Evolutionary conservation across 2,329 filamentous ascomycete genomes (phyloP).

Genomic region (Pseudogymnoascus sp.): DNA sequence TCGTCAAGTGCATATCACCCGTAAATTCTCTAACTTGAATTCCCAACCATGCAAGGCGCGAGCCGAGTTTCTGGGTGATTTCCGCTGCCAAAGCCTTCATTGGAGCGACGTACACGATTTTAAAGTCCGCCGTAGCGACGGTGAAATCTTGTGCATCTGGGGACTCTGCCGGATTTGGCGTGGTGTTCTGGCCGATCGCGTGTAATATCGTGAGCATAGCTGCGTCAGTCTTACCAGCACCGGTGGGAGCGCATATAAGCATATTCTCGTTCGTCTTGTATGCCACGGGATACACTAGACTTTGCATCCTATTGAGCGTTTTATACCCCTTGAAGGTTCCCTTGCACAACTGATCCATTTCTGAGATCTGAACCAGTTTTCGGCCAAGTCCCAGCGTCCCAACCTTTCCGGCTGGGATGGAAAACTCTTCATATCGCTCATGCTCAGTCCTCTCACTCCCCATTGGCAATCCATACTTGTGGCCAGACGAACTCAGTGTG

Average conservation of each 20-base stretch:
- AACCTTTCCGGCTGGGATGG: slow-evolving; percentile 72
- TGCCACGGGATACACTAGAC: slow-evolving; percentile 86
- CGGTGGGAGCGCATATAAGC: slow-evolving; percentile 95
- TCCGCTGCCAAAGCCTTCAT: slow-evolving; percentile 98
- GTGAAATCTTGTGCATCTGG: slow-evolving; percentile 67
- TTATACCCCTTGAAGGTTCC: slow-evolving; percentile 95
- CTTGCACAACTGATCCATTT: slow-evolving; percentile 81
- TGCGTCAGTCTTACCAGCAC: slow-evolving; percentile 95
- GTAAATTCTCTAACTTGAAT: slow-evolving; percentile 89
- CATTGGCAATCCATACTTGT: slow-evolving; percentile 71
- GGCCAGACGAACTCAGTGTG: slow-evolving; percentile 68
- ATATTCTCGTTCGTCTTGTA: slow-evolving; percentile 97
- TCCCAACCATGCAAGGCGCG: slow-evolving; percentile 86
- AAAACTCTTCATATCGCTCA: slow-evolving; percentile 75
- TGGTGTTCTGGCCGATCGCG: slow-evolving; percentile 75
- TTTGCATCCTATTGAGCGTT: slow-evolving; percentile 94
- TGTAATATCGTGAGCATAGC: slow-evolving; percentile 95
- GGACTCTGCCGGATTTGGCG: slow-evolving; percentile 70
- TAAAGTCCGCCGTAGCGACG: slow-evolving; percentile 82
- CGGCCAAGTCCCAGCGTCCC: slow-evolving; percentile 65
- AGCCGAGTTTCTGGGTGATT: slow-evolving; percentile 88
- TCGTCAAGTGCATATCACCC: slow-evolving; percentile 97
- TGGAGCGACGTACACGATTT: slow-evolving; percentile 95
- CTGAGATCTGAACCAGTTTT: slow-evolving; percentile 67
- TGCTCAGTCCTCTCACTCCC: slow-evolving; percentile 65